A percentile compares a stretch with the other conserved stretches of the same genome.
Conservation (phyloP, 208 protist genomes). For the Trichomonas gallinae region DNA sequence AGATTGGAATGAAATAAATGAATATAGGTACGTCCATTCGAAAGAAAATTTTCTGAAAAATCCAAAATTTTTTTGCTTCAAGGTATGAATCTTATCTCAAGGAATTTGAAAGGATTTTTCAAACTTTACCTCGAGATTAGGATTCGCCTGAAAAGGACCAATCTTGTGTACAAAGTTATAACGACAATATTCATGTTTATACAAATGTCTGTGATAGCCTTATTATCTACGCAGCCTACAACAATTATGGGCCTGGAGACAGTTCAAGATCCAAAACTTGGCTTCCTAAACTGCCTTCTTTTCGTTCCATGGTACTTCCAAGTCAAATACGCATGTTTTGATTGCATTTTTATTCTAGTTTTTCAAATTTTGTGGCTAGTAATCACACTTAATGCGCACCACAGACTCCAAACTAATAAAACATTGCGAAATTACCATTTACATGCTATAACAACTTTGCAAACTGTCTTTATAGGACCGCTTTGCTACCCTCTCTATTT, state of each 20-base stretch:
- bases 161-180: neutral
- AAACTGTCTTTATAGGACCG: neutral
- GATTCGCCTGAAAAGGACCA: neutral
- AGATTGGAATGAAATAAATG: no score
- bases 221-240: neutral
- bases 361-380: neutral
- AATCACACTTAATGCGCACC: neutral
- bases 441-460: neutral
- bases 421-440: neutral
- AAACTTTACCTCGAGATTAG: neutral
- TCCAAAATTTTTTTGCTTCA: no score
- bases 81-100: neutral
- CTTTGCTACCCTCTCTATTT: neutral
- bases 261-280: neutral
- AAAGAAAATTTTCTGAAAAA: no score
- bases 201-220: neutral
- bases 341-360: neutral
- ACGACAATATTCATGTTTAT: neutral
- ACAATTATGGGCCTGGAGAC: neutral
- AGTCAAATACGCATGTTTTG: neutral
- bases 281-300: neutral
- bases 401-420: no score
- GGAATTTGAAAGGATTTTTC: neutral
- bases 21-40: no score
- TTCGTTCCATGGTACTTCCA: neutral